Evolutionary conservation across 2,329 filamentous ascomycete species (phyloP), one percentile per base, ranked within the genome.

Genomic region (Orbilia brochopaga): DNA sequence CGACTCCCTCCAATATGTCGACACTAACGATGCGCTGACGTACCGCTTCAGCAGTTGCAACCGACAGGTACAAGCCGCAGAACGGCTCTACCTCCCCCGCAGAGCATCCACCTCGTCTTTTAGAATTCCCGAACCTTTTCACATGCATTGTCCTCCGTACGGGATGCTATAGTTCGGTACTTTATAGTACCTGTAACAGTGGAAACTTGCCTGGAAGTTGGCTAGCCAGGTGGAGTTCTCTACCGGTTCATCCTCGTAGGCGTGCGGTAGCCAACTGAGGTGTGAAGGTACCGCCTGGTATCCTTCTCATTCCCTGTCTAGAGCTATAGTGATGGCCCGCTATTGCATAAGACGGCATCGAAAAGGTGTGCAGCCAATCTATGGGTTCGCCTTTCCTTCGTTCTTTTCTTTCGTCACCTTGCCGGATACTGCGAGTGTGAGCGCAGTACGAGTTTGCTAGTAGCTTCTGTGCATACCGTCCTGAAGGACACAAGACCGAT

Each of bases 331-430:
- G 37, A 55, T 50, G 51, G 44, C 40, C 24, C 48, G 48, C 24
- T 63, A 63, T 63, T 63, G 59, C 59, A 63, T 63, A 35, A 55
- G 59, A 55, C 51, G 35, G 51, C 35, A 44, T 63, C 42, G 50
- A 51, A 37, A 52, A 24, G 27, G 27, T 32, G 8, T 44, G 46
- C 23, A 15, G 10, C 27, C 21, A 24, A 15, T 17, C 7, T 50
- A 17, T 62, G 50, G n/a, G n/a, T n/a, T 60, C 30, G 57, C 24
- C 24, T 54, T 21, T 46, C 50, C 51, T 32, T 63, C 53, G 52
- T 23, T 42, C 23, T 54, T 30, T 54, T 37, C 32, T 23, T 55
- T 37, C 24, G 52, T 48, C 44, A 48, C 44, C 44, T 10, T 48
- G 44, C 44, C 21, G 17, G n/a, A n/a, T 4, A 53, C 6, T n/a